These are phyloP conservation scores for Aspergillus alliaceus DNA, from an alignment of 2,329 filamentous ascomycete genomes.

Conservation along the genomic window DNA sequence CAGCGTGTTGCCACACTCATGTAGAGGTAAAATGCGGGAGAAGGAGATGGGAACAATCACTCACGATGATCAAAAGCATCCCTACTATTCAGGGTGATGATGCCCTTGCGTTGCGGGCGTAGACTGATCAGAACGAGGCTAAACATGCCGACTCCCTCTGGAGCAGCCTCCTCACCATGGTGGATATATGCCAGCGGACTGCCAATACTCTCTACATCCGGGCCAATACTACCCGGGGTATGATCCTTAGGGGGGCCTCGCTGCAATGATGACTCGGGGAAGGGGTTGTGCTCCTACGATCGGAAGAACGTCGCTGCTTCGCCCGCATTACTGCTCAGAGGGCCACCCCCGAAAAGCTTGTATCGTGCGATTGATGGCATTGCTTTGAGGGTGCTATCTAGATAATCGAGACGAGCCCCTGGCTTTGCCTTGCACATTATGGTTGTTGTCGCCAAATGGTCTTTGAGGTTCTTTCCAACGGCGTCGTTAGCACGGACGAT, in stretches of 20 bases:
- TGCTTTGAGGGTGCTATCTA: conserved; percentile 10
- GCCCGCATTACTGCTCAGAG: conserved; percentile 16
- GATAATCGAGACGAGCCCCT: conserved; percentile 17
- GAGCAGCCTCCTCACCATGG: conserved; percentile 16
- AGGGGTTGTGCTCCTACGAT: conserved; percentile 12
- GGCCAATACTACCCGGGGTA: conserved; percentile 8
- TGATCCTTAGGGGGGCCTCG: conserved; percentile 3
- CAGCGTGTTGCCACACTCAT: neutral
- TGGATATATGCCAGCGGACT: conserved; percentile 16
- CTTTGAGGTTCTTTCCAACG: conserved; percentile 20
- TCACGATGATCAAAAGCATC: conserved; percentile 19
- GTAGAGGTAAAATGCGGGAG: too few relatives aligned
- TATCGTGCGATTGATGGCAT: conserved; percentile 16
- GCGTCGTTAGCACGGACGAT: conserved; percentile 10
- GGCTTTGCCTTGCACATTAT: conserved; percentile 17
- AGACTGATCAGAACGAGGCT: conserved; percentile 11
- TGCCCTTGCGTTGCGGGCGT: conserved; percentile 19
- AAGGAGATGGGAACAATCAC: neutral
- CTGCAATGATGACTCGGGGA: conserved; percentile 1
- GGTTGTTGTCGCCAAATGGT: conserved; percentile 17
- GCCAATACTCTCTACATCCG: conserved; percentile 18
- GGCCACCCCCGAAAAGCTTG: conserved; percentile 15
- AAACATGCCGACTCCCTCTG: conserved; percentile 10
- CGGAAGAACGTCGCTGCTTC: conserved; percentile 19
- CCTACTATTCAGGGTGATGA: conserved; percentile 14